Evolutionary conservation across 345 rosid genomes (phyloP).

Genomic region (Isatis tinctoria): DNA sequence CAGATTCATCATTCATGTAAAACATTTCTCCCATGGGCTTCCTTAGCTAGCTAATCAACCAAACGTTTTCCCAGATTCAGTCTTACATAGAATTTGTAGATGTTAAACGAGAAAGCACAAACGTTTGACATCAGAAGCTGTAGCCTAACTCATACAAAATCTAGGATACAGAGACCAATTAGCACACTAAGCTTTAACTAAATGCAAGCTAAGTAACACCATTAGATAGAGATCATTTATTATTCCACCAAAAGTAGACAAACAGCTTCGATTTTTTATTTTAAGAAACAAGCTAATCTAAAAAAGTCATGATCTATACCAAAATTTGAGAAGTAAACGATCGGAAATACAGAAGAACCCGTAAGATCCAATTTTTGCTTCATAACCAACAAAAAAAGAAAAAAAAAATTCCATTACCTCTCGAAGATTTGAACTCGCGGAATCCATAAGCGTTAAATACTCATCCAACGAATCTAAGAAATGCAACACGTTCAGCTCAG

Average conservation of each 20-base stretch:
- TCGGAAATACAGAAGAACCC: background rate
- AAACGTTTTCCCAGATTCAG: background rate
- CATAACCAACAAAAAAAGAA: background rate
- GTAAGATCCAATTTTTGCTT: background rate
- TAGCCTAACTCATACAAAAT: background rate
- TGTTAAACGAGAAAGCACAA: background rate
- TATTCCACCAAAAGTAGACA: background rate
- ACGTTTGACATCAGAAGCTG: background rate
- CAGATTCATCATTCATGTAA: background rate
- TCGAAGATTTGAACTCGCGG: conserved; percentile 63
- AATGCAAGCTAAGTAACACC: background rate
- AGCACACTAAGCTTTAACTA: background rate
- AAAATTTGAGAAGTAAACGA: background rate
- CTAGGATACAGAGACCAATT: background rate
- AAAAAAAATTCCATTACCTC: conserved; percentile 41
- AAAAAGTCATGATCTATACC: background rate
- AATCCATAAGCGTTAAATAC: conserved; percentile 55
- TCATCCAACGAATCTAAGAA: conserved; percentile 78
- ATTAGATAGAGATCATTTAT: background rate
- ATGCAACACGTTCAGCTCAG: conserved; percentile 35
- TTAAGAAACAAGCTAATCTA: background rate
- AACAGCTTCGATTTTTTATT: background rate
- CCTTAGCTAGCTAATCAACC: background rate
- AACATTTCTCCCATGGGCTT: background rate
- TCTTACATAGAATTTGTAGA: background rate